phyloP scores from a whole-genome alignment of 208 protist species.

The Polymyxa betae region DNA sequence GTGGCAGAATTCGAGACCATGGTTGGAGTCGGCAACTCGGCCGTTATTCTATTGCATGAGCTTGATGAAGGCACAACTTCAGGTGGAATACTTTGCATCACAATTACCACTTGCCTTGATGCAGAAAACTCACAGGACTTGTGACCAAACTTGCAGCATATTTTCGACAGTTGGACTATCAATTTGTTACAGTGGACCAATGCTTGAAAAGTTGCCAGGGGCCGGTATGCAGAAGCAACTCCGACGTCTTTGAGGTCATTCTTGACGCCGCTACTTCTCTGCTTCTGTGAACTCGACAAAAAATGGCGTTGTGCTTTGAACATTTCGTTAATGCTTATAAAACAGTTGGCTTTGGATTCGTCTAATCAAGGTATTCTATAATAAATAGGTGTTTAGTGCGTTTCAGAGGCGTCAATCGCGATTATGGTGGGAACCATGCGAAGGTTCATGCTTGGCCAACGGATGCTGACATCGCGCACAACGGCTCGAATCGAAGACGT shows the following conservation, averaged over 20 bases:
- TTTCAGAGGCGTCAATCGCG: no score
- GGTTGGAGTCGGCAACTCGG: background rate
- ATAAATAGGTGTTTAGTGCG: no score
- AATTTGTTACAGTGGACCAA: background rate
- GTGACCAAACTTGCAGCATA: background rate
- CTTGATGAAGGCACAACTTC: background rate
- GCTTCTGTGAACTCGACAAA: no score
- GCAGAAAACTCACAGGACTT: background rate
- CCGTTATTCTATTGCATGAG: background rate
- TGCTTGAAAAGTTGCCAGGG: background rate
- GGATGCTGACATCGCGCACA: background rate
- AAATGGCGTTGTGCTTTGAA: no score
- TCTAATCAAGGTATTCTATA: no score
- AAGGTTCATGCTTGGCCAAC: background rate
- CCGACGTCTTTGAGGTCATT: no score
- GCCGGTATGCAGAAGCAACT: background rate
- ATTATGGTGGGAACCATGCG: no score
- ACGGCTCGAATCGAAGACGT: slow-evolving; percentile 22
- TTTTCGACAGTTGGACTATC: background rate
- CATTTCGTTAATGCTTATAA: no score
- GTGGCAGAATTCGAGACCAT: background rate
- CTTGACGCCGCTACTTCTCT: no score
- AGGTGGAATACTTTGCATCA: background rate
- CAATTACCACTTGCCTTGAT: background rate
- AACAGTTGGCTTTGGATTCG: no score